These are phyloP conservation scores for Fusarium fracticaudum DNA, from an alignment of 2,329 filamentous ascomycete genomes.

Conservation along the genomic window DNA sequence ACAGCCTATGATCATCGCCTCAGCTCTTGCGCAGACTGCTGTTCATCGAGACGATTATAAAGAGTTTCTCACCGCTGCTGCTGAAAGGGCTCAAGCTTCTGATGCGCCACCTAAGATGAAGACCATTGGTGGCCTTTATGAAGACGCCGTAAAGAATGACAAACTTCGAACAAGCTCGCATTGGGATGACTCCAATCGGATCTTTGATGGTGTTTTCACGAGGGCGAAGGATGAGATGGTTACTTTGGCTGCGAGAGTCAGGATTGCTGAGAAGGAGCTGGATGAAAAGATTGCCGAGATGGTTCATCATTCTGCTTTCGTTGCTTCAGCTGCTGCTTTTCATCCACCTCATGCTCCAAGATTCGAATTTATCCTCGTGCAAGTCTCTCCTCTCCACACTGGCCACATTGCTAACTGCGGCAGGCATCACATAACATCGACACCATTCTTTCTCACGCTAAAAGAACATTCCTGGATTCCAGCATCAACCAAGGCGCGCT, in stretches of 20 bases:
- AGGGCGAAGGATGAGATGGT: slow-evolving; percentile 73
- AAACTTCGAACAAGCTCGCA: slow-evolving; percentile 63
- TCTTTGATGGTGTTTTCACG: slow-evolving; percentile 73
- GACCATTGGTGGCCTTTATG: slow-evolving; percentile 64
- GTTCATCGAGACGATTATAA: slow-evolving; percentile 70
- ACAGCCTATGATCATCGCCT: slow-evolving; percentile 82
- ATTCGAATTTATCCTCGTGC: slow-evolving; percentile 82
- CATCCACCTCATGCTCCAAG: slow-evolving; percentile 72
- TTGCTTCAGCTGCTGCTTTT: slow-evolving; percentile 66
- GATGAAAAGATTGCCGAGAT: slow-evolving; percentile 68
- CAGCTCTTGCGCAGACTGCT: slow-evolving; percentile 80
- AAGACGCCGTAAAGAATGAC: slow-evolving; percentile 63
- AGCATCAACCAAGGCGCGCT: slow-evolving; percentile 67
- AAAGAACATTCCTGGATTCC: slow-evolving; percentile 70
- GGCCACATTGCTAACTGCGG: not conserved
- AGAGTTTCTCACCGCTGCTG: slow-evolving; percentile 65
- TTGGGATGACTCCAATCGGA: slow-evolving; percentile 67
- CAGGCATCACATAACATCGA: slow-evolving; percentile 79
- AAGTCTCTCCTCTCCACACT: slow-evolving; percentile 35
- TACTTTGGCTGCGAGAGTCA: slow-evolving; percentile 66
- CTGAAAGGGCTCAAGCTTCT: slow-evolving; percentile 30
- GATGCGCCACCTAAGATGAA: slow-evolving; percentile 23
- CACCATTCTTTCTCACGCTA: slow-evolving; percentile 79
- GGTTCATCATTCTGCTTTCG: slow-evolving; percentile 69
- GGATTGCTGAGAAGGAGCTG: slow-evolving; percentile 65